Base-by-base conservation (phyloP, 2,329 filamentous ascomycete genomes). In the Beauveria asiatica region DNA sequence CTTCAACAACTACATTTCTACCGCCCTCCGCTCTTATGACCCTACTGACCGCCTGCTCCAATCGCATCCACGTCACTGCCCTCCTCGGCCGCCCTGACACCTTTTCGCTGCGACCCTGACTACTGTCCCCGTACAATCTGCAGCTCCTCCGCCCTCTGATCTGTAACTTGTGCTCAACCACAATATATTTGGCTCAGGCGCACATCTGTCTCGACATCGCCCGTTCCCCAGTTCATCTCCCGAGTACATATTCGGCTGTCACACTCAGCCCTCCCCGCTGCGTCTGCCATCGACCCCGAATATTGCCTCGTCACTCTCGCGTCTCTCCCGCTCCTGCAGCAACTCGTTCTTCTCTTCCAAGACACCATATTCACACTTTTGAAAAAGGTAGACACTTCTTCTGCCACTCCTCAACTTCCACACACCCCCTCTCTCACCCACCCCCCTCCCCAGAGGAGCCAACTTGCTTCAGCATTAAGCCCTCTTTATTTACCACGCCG, bases 71-170 rank as follows among this genome's bases (percentile, higher is more conserved):
- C 10, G 16, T 50, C 21, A 17, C 54, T 49, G 19, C 27, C 25
- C 10, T 45, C 10, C 45, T 39, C 13, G 42, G 27, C n/a, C 53
- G 27, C 53, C 30, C n/a, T 46, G 19, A 50, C 19, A 57, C 55
- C 13, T 21, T 39, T 21, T 13, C 41, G 13, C 41, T 25, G 25
- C 41, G 25, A 33, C 52, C 23, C 27, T 56, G 27, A 33, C 53
- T 30, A 54, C 27, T 19, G 27, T 54, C 39, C 21, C 23, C n/a
- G 41, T 46, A 25, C 42, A 33, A 25, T 42, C 45, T 50, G 45
- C 45, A 30, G 19, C 45, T 42, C 49, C 44, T 57, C 33, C 44
- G 45, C 45, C 55, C 21, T 57, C 41, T 57, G 30, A 57, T 57
- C 45, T 56, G 41, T 46, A 37, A 48, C 37, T 33, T 11, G 27